These are phyloP conservation scores for Tetrahymena malaccensis DNA, from an alignment of 73 alveolate genomes.

Conservation along the genomic window DNA sequence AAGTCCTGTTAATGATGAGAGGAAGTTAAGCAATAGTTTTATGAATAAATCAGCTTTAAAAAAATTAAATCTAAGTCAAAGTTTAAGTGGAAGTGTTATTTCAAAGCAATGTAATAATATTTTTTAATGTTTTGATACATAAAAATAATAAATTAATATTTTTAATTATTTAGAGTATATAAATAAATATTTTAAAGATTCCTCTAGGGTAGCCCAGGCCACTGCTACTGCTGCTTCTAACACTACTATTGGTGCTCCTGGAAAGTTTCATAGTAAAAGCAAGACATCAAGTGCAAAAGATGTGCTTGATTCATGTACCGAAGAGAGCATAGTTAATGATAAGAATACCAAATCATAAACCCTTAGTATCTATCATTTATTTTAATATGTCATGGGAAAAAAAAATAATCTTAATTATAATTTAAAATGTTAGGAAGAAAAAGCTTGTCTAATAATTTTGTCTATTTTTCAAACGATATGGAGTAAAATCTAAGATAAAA, in stretches of 20 bases:
- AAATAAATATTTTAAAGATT: neutral
- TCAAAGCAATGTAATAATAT: neutral
- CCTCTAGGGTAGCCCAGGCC: neutral
- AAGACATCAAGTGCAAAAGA: neutral
- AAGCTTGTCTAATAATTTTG: neutral
- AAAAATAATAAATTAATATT: neutral
- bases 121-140: neutral
- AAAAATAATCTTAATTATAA: neutral
- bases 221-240: neutral
- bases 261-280: too few species aligned
- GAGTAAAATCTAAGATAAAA: neutral
- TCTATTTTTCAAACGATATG: neutral
- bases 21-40: neutral
- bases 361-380: too few species aligned
- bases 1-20: neutral
- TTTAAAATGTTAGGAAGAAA: neutral
- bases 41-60: neutral
- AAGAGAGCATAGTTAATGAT: neutral
- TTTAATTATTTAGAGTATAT: neutral
- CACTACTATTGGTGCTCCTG: neutral
- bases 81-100: neutral
- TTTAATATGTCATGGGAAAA: too few species aligned
- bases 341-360: neutral
- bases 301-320: neutral
- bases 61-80: neutral